Evolutionary conservation across 352 stramenopile genomes (phyloP), one percentile per base, ranked within the genome.

Genomic region (Phytophthora constricta): DNA sequence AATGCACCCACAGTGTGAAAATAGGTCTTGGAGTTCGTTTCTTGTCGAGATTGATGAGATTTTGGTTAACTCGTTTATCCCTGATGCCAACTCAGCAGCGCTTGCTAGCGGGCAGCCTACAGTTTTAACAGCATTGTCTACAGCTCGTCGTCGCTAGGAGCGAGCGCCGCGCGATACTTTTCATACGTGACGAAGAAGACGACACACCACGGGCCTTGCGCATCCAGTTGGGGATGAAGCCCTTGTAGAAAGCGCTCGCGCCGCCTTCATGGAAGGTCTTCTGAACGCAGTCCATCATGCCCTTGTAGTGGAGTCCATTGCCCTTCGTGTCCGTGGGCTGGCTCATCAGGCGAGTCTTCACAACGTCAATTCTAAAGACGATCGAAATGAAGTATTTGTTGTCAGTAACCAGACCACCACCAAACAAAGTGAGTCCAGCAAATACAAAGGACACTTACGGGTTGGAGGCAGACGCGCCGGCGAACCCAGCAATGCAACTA

Each of bases 181-280:
- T 96, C 89, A 66, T 95, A 96, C 19, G 82, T 84, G 53, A 96
- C 79, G 68, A 96, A 96, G 72, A 95, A 95, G 56, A 95, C 80
- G 47, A 93, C 67, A 59, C 86, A 95, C 87, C 87, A 95, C 43
- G 87, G 86, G 85, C 87, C 67, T 96, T 94, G 14, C 89, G 84
- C 83, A 93, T 91, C 84, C 84, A 95, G 76, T 95, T 94, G 8
- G 89, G 87, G 22, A 91, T 80, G 55, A 96, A 96, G 14, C 88
- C 88, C 55, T 90, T 95, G 79, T 96, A 96, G 46, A 96, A 92
- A 7, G 87, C 86, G 34, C 70, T 49, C 10, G 69, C 27, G 14
- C 88, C 87, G n/a, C 86, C 85, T 27, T 91, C 82, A 13, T 77
- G 72, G 67, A 90, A 88, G 1, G 85, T 94, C 45, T 91, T 77